Percentiles rank a stretch among this genome's conserved stretches.
phyloP scores from a whole-genome alignment of 371 early-diverging fungal species.

The Nematocida ausubeli region DNA sequence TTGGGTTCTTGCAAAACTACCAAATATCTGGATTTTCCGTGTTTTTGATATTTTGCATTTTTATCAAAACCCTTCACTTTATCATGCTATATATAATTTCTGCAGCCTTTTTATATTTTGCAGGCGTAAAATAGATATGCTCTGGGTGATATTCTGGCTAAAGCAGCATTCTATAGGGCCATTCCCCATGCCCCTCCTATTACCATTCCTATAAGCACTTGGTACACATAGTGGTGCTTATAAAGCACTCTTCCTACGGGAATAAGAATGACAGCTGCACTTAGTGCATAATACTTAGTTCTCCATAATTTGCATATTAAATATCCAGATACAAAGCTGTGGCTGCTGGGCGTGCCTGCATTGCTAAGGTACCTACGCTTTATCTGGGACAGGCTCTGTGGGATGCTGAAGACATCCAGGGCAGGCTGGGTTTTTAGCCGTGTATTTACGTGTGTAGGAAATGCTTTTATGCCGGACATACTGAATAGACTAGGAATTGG shows the following conservation, averaged over 20 bases:
- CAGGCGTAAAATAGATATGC: not conserved
- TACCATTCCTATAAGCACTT: slow-evolving; percentile 15
- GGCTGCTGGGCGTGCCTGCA: slow-evolving; percentile 53
- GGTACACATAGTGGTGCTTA: slow-evolving; percentile 38
- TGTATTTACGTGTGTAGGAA: not conserved
- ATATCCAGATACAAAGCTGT: slow-evolving; percentile 42
- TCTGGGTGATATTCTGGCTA: too few relatives aligned
- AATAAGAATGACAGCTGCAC: not conserved
- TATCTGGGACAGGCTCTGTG: slow-evolving; percentile 6
- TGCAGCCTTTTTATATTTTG: not conserved
- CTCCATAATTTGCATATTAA: not conserved
- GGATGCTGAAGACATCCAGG: slow-evolving; percentile 21
- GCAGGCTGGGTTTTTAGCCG: slow-evolving; percentile 18
- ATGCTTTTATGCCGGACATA: not conserved
- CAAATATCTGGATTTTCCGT: not conserved
- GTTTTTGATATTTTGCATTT: not conserved
- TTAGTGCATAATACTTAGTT: not conserved
- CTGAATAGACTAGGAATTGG: not conserved
- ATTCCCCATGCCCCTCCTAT: not conserved
- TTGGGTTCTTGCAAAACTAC: too few relatives aligned
- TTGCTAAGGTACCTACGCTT: slow-evolving; percentile 3
- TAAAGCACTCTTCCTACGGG: slow-evolving; percentile 9
- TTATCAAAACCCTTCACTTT: not conserved
- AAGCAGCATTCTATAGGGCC: too few relatives aligned
- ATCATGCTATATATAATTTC: not conserved